Base-by-base conservation (phyloP, 768 basidiomycete species). In the Xerocomellus intermedius region DNA sequence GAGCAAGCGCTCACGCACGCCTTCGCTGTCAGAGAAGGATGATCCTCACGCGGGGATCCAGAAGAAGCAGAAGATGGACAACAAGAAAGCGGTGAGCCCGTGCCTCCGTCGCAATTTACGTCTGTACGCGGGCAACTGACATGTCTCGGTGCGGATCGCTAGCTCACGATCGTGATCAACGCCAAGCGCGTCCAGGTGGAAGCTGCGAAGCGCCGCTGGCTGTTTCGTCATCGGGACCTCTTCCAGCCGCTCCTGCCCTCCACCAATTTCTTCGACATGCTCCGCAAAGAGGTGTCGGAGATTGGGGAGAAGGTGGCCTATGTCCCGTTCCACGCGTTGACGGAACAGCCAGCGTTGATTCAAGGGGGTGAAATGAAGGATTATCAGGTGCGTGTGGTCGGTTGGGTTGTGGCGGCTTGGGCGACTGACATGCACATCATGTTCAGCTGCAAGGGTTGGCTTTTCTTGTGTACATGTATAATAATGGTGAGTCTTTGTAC, bases 341-440 rank as follows among this genome's bases (percentile, higher is more conserved):
- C 72, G 22, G 70, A 73, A 39, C 84, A 86, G 57, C 85, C 84
- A 0, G 54, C 61, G 7, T 69, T 80, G 37, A 74, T 89, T 28
- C 70, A 71, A 17, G 79, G 78, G 9, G 88, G 86, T 16, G 69
- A 74, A 24, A 81, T 89, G 78, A 89, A 89, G 66, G 84, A 84
- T 50, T 89, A 89, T 69, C 88, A 90, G 75, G 81, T 81, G 37
- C 9, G 51, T 7, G 72, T 58, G 13, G 12, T 32, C 22, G 14
- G 35, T 38, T 9, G 16, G n/a, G 19, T 9, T 42, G 44, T 36
- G 43, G 60, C 2, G 50, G 7, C n/a, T 28, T 13, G 16, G 8
- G 5, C 5, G 14, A 12, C 52, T 59, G 21, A 67, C 21, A 48
- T 35, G 32, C 38, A 9, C 12, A 6, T 46, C 46, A 0, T 17